A percentile compares a stretch with the other conserved stretches of the same genome.
Conservation (phyloP, 2,329 filamentous ascomycete genomes). For the Hypomyces rosellus region DNA sequence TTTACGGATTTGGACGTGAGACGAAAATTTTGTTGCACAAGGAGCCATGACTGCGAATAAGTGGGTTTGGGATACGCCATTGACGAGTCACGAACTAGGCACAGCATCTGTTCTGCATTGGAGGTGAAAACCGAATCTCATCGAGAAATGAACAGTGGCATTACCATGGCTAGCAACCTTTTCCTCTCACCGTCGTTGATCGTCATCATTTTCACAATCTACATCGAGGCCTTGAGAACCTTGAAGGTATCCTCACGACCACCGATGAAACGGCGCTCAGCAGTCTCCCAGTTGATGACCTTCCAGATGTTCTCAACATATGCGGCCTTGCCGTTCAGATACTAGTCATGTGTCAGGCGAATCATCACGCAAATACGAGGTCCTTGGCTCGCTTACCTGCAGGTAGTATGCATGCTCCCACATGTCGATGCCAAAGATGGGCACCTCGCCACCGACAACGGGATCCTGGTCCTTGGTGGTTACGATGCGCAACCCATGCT, state of each 20-base stretch:
- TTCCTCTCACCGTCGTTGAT: too few species aligned
- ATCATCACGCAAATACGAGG: neutral
- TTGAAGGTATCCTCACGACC: conserved; percentile 40
- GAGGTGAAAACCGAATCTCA: too few species aligned
- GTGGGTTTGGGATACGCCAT: too few species aligned
- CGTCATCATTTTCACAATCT: neutral
- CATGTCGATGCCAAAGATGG: conserved; percentile 76
- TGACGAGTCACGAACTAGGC: too few species aligned
- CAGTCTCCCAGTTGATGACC: conserved; percentile 70
- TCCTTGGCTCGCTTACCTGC: conserved; percentile 46
- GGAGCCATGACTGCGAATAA: too few species aligned
- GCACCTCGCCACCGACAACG: conserved; percentile 56
- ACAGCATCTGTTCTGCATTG: too few species aligned
- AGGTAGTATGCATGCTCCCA: conserved; percentile 94
- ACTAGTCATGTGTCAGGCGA: conserved; percentile 40
- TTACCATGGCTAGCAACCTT: too few species aligned
- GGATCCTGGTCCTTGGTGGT: conserved; percentile 87
- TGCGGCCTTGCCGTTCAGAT: conserved; percentile 66
- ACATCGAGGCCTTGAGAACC: conserved; percentile 37
- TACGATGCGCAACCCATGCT: conserved; percentile 57
- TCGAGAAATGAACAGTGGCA: too few species aligned
- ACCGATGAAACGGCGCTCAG: conserved; percentile 55
- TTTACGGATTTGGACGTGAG: too few species aligned
- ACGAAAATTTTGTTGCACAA: too few species aligned
- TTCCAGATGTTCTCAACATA: conserved; percentile 75